Conservation (phyloP, 1,284 basidiomycete species). For the Sutorius eximius region DNA sequence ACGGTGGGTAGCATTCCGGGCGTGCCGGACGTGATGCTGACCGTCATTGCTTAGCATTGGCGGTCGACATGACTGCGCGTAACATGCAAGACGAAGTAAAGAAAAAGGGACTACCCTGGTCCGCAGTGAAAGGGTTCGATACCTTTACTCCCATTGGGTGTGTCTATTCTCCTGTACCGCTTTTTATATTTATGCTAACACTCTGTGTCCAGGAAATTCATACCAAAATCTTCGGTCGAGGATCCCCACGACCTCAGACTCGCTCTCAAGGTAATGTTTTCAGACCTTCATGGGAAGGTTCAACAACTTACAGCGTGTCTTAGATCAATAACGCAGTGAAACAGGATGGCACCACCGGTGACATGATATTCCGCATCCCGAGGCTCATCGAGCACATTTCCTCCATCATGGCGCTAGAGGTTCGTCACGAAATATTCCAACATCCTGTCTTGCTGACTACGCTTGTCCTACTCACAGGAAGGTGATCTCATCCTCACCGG, state of each 20-base stretch:
- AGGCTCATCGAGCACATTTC: slow-evolving; percentile 90
- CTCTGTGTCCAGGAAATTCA: slow-evolving; percentile 59
- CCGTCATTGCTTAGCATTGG: slow-evolving; percentile 60
- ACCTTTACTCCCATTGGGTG: slow-evolving; percentile 85
- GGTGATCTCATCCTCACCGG: slow-evolving; percentile 88
- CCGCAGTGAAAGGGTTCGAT: slow-evolving; percentile 88
- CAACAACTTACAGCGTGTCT: not conserved
- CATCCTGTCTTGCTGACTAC: not conserved
- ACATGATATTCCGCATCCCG: slow-evolving; percentile 95
- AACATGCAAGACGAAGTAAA: slow-evolving; percentile 95
- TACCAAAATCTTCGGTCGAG: slow-evolving; percentile 69
- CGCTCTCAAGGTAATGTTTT: slow-evolving; percentile 59
- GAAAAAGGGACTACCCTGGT: slow-evolving; percentile 93
- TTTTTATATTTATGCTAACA: not conserved
- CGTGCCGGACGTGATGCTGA: not conserved
- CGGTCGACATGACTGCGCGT: slow-evolving; percentile 93
- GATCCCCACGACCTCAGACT: slow-evolving; percentile 79
- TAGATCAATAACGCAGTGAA: slow-evolving; percentile 82
- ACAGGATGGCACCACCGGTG: slow-evolving; percentile 82
- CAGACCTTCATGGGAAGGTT: not conserved
- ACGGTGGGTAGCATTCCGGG: slow-evolving; percentile 55
- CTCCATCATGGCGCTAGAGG: slow-evolving; percentile 94
- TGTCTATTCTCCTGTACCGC: slow-evolving; percentile 6
- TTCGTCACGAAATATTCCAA: slow-evolving; percentile 35
- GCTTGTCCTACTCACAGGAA: slow-evolving; percentile 49